Conservation (phyloP, 352 stramenopile genomes). For the Phytophthora capsici region DNA sequence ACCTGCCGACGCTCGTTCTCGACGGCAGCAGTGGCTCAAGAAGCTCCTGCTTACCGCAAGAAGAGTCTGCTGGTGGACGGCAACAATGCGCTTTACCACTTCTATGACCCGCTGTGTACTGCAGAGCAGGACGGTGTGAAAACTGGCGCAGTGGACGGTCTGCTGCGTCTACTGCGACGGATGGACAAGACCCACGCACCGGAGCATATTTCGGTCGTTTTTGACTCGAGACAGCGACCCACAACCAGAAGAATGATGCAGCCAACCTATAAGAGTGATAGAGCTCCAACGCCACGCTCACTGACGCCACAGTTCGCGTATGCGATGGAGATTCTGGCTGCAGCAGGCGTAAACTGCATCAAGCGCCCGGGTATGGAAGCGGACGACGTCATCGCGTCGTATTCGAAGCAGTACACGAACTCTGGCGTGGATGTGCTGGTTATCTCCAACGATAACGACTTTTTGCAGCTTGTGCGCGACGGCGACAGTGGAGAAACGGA, state of each 20-base stretch:
- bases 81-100: constrained; percentile 72
- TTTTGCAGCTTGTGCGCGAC: constrained; percentile 62
- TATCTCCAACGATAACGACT: constrained; percentile 78
- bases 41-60: constrained; percentile 14
- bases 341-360: constrained; percentile 56
- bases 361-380: constrained; percentile 57
- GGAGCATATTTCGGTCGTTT: constrained; percentile 65
- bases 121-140: constrained; percentile 41
- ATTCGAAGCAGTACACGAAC: constrained; percentile 46
- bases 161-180: constrained; percentile 49
- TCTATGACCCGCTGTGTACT: constrained; percentile 51
- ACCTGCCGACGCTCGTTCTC: constrained; percentile 16
- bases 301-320: constrained; percentile 52
- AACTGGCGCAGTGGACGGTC: constrained; percentile 50
- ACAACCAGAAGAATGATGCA: constrained; percentile 59
- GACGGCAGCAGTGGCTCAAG: constrained; percentile 13
- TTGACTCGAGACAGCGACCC: constrained; percentile 54
- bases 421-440: constrained; percentile 65
- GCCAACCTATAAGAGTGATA: constrained; percentile 57
- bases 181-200: constrained; percentile 58
- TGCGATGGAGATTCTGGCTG: constrained; percentile 38
- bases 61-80: constrained; percentile 68
- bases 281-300: constrained; percentile 43
- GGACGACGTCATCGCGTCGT: constrained; percentile 75
- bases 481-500: neutral